A percentile compares a stretch with the other conserved stretches of the same genome.
Evolutionary conservation across 2,329 filamentous ascomycete genomes (phyloP).

Genomic region (Ploettnerulaceae sp.): DNA sequence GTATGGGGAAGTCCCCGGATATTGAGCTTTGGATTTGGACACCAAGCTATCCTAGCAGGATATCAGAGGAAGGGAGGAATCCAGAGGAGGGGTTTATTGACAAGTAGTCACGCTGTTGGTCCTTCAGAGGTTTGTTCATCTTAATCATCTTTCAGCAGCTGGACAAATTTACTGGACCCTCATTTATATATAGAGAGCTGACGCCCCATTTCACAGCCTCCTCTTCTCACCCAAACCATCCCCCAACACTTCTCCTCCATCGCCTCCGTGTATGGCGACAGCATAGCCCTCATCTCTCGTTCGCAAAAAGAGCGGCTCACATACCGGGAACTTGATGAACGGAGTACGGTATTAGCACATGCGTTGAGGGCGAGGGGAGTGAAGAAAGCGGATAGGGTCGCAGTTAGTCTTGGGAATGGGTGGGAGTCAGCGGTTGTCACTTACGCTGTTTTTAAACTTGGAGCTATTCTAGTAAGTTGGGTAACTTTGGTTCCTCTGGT

Average conservation of each 20-base stretch:
- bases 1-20: no score
- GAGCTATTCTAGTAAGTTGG: conserved; percentile 67
- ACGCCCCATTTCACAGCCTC: conserved; percentile 45
- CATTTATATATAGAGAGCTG: conserved; percentile 1
- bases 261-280: conserved; percentile 60
- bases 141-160: no score
- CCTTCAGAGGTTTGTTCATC: conserved; percentile 32
- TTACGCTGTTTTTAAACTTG: conserved; percentile 90
- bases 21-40: background rate
- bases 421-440: conserved; percentile 79
- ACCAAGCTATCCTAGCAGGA: no score
- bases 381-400: conserved; percentile 76
- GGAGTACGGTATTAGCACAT: conserved; percentile 70
- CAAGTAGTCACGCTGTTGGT: conserved; percentile 34
- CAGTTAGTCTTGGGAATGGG: conserved; percentile 80
- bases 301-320: conserved; percentile 54
- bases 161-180: no score
- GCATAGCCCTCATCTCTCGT: conserved; percentile 51
- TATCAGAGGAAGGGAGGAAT: background rate
- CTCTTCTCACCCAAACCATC: conserved; percentile 63
- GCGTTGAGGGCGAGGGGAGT: conserved; percentile 69
- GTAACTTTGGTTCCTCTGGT: background rate
- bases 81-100: conserved; percentile 29
- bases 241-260: conserved; percentile 66
- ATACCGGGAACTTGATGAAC: conserved; percentile 68